Percentiles rank a stretch among this genome's conserved stretches.
Evolutionary conservation across 805 yeast genomes (phyloP).

Genomic region (Candida suzukii): DNA sequence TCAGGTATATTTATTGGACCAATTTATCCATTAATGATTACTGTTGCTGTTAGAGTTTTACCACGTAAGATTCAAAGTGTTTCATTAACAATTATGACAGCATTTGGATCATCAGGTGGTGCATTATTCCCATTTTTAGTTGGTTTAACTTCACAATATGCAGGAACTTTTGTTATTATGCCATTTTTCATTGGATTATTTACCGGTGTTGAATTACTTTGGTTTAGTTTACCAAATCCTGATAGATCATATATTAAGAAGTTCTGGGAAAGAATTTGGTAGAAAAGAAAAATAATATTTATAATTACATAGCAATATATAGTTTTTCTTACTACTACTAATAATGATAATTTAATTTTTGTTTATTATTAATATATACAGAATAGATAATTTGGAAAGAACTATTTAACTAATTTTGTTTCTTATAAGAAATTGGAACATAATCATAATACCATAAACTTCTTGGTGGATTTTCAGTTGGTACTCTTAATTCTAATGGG

Average conservation of each 20-base stretch:
- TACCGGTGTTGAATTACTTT: constrained; percentile 25
- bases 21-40: constrained; percentile 46
- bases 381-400: too few species aligned
- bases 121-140: constrained; percentile 47
- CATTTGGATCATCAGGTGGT: constrained; percentile 55
- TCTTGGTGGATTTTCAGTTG: constrained; percentile 84
- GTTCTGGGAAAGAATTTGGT: constrained; percentile 20
- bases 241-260: constrained; percentile 23
- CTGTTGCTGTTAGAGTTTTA: constrained; percentile 34
- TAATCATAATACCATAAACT: constrained; percentile 69
- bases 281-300: background rate
- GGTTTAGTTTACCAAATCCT: constrained; percentile 39
- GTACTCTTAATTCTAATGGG: constrained; percentile 79
- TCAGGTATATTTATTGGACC: constrained; percentile 65
- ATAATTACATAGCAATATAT: too few species aligned
- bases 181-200: constrained; percentile 38
- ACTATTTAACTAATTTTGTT: too few species aligned
- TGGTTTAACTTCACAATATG: constrained; percentile 39
- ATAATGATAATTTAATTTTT: too few species aligned
- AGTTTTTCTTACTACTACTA: too few species aligned
- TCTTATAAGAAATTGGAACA: constrained; percentile 16
- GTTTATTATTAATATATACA: background rate
- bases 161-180: constrained; percentile 42
- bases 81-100: constrained; percentile 43
- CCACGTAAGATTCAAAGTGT: constrained; percentile 47